Base-by-base conservation (phyloP, 108 stramenopile species). In the Pseudonitzschia delicatissima region DNA sequence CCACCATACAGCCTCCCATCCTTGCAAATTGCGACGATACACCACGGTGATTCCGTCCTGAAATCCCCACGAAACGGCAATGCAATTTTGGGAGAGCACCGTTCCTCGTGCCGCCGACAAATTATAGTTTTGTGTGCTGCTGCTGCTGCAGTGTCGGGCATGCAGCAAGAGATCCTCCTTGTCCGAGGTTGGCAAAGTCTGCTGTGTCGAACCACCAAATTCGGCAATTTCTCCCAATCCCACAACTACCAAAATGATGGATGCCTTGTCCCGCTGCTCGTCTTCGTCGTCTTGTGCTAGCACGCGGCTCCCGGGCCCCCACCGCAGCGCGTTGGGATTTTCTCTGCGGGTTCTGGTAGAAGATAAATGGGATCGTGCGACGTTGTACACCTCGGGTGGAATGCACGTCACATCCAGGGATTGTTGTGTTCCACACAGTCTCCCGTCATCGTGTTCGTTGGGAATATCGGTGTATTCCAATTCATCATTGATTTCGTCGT, bases 31-130 rank as follows among this genome's bases (percentile, higher is more conserved):
- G 27, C 88, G 66, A 13, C 87, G 84, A 73, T 94, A 94, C 27
- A 91, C 35, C 3, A 81, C 81, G 39, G 89, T 49, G 18, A 77
- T 62, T 4, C 86, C 89, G 71, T 90, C 90, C 17, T 58, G 62
- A 31, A 80, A 59, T 45, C 92, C 92, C 93, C 93, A 94, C 32
- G 88, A 88, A 6, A 91, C 70, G 5, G 74, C 77, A 23, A 91
- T 66, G 66, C 88, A 88, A 51, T 90, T 83, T 9, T 67, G 70
- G 20, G 87, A 81, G 23, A 93, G 52, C 13, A 64, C 52, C 21
- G 77, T 65, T 8, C 84, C 92, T 21, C 89, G 79, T 18, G 62
- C 78, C 64, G 77, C 76, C 26, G 69, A 53, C 13, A 82, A 58
- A 73, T 76, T 77, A 63, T 72, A 80, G 26, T 45, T 35, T 8